Evolutionary conservation across 73 alveolate genomes (phyloP), one percentile per base, ranked within the genome.

Genomic region (Paramecium biaurelia): DNA sequence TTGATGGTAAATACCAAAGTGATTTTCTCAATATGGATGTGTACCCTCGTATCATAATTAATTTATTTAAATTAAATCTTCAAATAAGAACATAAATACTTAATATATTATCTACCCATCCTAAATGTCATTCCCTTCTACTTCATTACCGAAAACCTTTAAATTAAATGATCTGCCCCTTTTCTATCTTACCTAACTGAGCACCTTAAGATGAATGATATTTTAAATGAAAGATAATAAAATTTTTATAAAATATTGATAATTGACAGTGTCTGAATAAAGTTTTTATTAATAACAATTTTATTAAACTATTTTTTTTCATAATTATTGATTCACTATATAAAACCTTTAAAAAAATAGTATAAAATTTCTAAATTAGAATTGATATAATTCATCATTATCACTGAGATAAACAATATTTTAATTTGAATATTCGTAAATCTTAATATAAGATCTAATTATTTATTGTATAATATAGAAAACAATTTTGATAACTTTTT

Each of bases 11-110:
- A 35, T 23, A 32, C 56, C 58, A 72, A 23, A 72, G 45, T 72
- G 86, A 38, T 37, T 38, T 72, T 72, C 58, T 72, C 56, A 72
- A 72, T 72, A 72, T 32, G 12, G 53, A 23, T 35, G 59, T 34
- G 63, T 72, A 72, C 34, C 86, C 86, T 35, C 86, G 86, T 72
- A 72, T 72, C 86, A 72, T 72, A 72, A 72, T 72, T 72, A 63
- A 63, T 63, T 63, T 63, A 63, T 63, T 63, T 63, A 63, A 63
- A 63, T 63, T 63, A 63, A 63, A 63, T 63, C 84, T 63, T 63
- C 45, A 63, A 63, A 63, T 63, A 32, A 53, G 68, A 53, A 53
- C 68, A 53, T 53, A 53, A 53, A 53, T 53, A 53, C 68, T 18
- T 53, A 53, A 53, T 53, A 53, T 53, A 53, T 53, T 5, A 53